These are phyloP conservation scores for Barnettozyma sp. DNA, from an alignment of 805 yeast species.

Conservation along the genomic window DNA sequence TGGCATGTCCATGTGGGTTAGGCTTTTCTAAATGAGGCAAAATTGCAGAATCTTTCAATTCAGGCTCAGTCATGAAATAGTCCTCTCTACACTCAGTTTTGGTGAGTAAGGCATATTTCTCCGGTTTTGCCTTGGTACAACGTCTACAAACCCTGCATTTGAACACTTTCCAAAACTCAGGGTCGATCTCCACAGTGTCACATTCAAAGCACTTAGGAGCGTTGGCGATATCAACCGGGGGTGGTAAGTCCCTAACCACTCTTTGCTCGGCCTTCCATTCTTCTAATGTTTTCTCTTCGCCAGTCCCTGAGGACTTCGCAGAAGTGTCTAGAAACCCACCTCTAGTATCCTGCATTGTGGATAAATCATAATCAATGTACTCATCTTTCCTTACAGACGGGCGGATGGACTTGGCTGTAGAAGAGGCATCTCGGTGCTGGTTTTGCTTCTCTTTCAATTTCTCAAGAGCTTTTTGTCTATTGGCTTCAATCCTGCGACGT, in stretches of 20 bases:
- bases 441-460: slow-evolving; percentile 30
- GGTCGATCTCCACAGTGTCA: slow-evolving; percentile 72
- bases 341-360: slow-evolving; percentile 82
- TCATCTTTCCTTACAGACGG: slow-evolving; percentile 54
- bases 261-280: slow-evolving; percentile 45
- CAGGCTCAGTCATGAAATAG: slow-evolving; percentile 90
- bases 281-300: slow-evolving; percentile 32
- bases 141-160: slow-evolving; percentile 68
- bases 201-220: slow-evolving; percentile 88
- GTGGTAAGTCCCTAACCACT: slow-evolving; percentile 49
- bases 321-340: slow-evolving; percentile 52
- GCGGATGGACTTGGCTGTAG: slow-evolving; percentile 10
- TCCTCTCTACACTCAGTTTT: slow-evolving; percentile 95
- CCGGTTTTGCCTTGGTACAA: slow-evolving; percentile 69
- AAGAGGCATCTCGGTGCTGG: slow-evolving; percentile 34
- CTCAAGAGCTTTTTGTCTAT: slow-evolving; percentile 47
- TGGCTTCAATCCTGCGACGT: slow-evolving; percentile 40
- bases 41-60: slow-evolving; percentile 60
- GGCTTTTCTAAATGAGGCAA: slow-evolving; percentile 80
- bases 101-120: slow-evolving; percentile 83
- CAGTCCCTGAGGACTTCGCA: slow-evolving; percentile 32
- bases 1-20: slow-evolving; percentile 85
- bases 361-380: slow-evolving; percentile 78
- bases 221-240: slow-evolving; percentile 61
- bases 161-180: slow-evolving; percentile 62